These are phyloP conservation scores for Diplodia sapinea DNA, from an alignment of 2,329 filamentous ascomycete species.

Conservation along the genomic window DNA sequence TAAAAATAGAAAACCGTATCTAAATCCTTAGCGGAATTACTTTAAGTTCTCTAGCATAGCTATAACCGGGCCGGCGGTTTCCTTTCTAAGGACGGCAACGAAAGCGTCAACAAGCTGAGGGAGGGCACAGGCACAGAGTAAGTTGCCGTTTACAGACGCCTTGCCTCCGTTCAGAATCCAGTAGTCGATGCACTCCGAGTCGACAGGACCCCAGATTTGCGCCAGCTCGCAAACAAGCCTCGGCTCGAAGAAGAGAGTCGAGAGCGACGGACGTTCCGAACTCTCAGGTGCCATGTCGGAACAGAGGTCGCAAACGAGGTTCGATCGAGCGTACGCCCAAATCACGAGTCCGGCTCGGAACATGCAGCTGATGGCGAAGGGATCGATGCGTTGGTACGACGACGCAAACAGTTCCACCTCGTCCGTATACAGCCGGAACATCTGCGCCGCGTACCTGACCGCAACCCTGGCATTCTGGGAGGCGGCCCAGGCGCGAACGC, in stretches of 20 bases:
- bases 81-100: not conserved
- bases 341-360: slow-evolving; percentile 1
- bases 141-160: not conserved
- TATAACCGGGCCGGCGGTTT: no score
- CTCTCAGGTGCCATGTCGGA: not conserved
- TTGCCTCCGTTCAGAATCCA: slow-evolving; percentile 6
- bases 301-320: not conserved
- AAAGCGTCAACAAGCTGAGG: slow-evolving; percentile 7
- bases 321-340: slow-evolving; percentile 13
- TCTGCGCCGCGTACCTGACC: slow-evolving; percentile 2
- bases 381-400: not conserved
- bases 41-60: no score
- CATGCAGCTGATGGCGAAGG: slow-evolving; percentile 1
- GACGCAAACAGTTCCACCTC: no score
- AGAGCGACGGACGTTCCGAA: no score
- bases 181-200: not conserved
- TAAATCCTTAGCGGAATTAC: no score
- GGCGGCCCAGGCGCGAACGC: not conserved
- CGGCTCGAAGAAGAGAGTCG: not conserved
- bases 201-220: not conserved
- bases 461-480: not conserved
- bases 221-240: not conserved
- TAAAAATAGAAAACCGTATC: no score
- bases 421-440: slow-evolving; percentile 2
- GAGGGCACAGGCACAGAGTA: slow-evolving; percentile 2